Percentiles rank a stretch among this genome's conserved stretches.
Conservation (phyloP, 192 early-diverging fungal genomes). For the Funneliformis geosporum region DNA sequence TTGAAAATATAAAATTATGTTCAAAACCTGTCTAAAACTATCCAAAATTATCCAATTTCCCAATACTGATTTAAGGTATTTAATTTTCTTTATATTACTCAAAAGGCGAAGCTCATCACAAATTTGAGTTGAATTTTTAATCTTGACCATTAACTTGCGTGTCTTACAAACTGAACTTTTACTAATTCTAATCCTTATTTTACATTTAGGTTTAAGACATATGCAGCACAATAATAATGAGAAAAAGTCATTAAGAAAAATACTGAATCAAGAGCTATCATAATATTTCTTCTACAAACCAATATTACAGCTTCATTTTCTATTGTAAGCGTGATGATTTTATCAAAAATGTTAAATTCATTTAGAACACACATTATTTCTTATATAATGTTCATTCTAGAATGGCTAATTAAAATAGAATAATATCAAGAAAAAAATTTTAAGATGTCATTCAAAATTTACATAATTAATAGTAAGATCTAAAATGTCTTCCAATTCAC, state of each 20-base stretch:
- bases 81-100: neutral
- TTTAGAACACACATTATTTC: neutral
- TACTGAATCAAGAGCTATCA: neutral
- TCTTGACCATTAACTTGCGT: neutral
- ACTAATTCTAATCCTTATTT: conserved; percentile 3
- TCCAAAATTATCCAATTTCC: no score
- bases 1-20: no score
- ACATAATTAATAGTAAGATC: conserved; percentile 14
- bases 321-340: neutral
- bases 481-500: neutral
- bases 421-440: conserved; percentile 5
- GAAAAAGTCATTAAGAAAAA: neutral
- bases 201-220: neutral
- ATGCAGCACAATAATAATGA: conserved; percentile 13
- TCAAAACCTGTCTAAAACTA: no score
- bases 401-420: neutral
- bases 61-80: no score
- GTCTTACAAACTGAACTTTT: neutral
- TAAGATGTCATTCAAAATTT: neutral
- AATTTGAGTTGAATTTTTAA: neutral
- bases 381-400: neutral
- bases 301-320: conserved; percentile 14
- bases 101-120: neutral
- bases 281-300: neutral
- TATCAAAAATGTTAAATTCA: neutral